Percentiles rank a stretch among this genome's conserved stretches.
These are phyloP conservation scores for Tricladium varicosporioides DNA, from an alignment of 2,329 filamentous ascomycete genomes.

Conservation along the genomic window DNA sequence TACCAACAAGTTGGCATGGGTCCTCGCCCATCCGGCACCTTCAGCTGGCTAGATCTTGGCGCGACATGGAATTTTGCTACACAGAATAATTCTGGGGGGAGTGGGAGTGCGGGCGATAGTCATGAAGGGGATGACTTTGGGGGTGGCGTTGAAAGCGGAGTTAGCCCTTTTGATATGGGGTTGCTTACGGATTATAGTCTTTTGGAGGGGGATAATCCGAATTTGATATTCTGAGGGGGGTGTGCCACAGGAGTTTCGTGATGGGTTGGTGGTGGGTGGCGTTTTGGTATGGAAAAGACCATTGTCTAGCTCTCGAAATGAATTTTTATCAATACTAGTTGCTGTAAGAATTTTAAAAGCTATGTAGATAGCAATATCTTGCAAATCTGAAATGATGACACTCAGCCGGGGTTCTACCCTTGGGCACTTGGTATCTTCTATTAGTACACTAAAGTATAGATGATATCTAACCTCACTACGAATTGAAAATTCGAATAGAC, in stretches of 20 bases:
- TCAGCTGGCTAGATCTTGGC: slow-evolving; percentile 32
- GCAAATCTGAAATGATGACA: too few species aligned
- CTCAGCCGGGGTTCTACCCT: too few species aligned
- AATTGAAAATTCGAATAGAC: too few species aligned
- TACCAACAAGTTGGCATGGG: too few species aligned
- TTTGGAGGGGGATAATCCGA: slow-evolving; percentile 28
- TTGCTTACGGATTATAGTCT: slow-evolving; percentile 27
- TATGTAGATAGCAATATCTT: too few species aligned
- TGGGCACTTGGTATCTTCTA: too few species aligned
- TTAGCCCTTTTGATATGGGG: slow-evolving; percentile 22
- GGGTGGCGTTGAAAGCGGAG: slow-evolving; percentile 13
- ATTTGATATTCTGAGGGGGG: slow-evolving; percentile 25
- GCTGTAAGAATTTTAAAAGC: too few species aligned
- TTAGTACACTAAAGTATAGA: too few species aligned
- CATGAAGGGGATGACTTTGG: slow-evolving; percentile 8
- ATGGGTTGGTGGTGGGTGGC: not conserved
- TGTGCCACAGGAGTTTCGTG: not conserved
- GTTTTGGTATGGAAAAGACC: too few species aligned
- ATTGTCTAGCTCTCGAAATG: too few species aligned
- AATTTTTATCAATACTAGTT: too few species aligned
- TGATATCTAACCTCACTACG: too few species aligned
- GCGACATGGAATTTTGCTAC: slow-evolving; percentile 33
- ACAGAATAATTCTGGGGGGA: slow-evolving; percentile 20
- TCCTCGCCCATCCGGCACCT: slow-evolving; percentile 13
- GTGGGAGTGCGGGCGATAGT: slow-evolving; percentile 15